phyloP scores from a whole-genome alignment of 2,329 filamentous ascomycete genomes.

The Talaromyces verruculosus region DNA sequence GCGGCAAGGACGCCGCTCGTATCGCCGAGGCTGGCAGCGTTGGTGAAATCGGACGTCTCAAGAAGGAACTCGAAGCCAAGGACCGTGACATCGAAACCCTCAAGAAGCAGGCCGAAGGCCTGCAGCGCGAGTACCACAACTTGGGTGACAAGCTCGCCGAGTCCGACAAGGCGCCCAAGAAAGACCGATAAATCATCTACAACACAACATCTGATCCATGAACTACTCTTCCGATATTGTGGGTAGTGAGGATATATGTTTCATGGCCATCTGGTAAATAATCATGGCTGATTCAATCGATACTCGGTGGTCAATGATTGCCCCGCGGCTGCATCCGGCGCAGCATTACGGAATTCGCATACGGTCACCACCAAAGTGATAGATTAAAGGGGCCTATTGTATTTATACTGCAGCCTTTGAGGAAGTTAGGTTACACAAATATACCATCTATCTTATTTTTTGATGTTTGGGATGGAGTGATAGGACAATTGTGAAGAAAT shows the following conservation, averaged over 20 bases:
- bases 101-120: constrained; percentile 84
- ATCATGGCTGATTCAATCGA: neutral
- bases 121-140: constrained; percentile 81
- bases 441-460: neutral
- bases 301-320: neutral
- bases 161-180: constrained; percentile 53
- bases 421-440: neutral
- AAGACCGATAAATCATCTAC: constrained; percentile 49
- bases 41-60: constrained; percentile 74
- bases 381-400: neutral
- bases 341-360: neutral
- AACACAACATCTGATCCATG: neutral
- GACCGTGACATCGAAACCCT: constrained; percentile 58
- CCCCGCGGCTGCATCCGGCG: neutral
- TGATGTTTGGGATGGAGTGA: neutral
- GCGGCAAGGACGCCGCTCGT: constrained; percentile 69
- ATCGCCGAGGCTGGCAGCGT: constrained; percentile 70
- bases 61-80: constrained; percentile 52
- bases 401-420: constrained; percentile 8
- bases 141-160: constrained; percentile 76
- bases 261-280: neutral
- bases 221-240: constrained; percentile 4
- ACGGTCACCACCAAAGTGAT: neutral
- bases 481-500: neutral
- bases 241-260: constrained; percentile 11